Conservation (phyloP, 148 eudicot genomes). For the Chenopodium album region DNA sequence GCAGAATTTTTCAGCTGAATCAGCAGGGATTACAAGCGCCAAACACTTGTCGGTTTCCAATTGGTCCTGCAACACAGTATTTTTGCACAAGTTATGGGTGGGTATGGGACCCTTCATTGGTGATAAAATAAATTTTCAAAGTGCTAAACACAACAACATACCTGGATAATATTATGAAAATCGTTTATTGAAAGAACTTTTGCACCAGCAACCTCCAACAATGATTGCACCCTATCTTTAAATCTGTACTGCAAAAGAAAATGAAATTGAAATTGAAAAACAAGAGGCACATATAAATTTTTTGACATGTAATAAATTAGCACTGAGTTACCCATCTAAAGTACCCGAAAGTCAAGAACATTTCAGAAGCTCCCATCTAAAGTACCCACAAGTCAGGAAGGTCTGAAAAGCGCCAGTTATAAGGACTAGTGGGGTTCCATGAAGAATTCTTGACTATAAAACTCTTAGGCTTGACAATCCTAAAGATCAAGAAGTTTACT, state of each 20-base stretch:
- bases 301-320: neutral
- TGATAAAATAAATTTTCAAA: neutral
- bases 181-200: conserved; percentile 48
- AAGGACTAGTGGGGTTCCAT: too few species aligned
- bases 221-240: conserved; percentile 49
- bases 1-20: conserved; percentile 26
- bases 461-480: too few species aligned
- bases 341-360: neutral
- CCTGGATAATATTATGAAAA: conserved; percentile 56
- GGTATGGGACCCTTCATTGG: conserved; percentile 3
- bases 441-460: too few species aligned
- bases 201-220: conserved; percentile 72
- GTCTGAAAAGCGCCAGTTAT: too few species aligned
- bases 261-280: neutral
- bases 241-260: conserved; percentile 61
- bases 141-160: conserved; percentile 11
- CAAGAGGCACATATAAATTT: neutral
- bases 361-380: neutral
- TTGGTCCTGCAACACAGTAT: conserved; percentile 38
- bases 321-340: neutral
- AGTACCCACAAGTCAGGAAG: neutral
- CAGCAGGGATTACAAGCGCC: conserved; percentile 68
- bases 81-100: neutral
- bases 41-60: conserved; percentile 13
- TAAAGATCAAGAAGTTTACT: too few species aligned